Base-by-base conservation (phyloP, 2,329 filamentous ascomycete species). In the Stenocarpella maydis region DNA sequence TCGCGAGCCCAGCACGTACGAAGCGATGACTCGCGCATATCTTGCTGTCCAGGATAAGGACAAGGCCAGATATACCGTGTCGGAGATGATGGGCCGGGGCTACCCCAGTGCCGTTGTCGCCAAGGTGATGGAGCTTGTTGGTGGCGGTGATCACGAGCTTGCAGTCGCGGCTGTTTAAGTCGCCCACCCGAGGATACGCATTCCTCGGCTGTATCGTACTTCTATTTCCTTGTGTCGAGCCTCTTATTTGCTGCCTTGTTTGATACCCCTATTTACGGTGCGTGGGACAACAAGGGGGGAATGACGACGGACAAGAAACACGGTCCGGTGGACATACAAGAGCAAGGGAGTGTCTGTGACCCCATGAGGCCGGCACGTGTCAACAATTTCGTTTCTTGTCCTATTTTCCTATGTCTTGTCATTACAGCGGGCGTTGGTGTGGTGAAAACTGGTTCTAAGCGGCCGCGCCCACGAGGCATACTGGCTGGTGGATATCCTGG, bases 1-100 rank as follows among this genome's bases (percentile, higher is more conserved):
- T 82, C 91, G 96, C 69, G 96, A 99, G 83, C 96, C 96, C 4
- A 98, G 94, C 84, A 99, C 96, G 5, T 99, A 99, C 80, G 96
- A 99, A 82, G 95, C 95, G 49, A 99, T 99, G 96, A 97, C 95
- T 6, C 88, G 96, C 54, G 96, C 96, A 0, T 98, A 91, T 81
- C 88, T 99, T 67, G 90, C 94, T 14, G 91, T 92, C 4, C 93
- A 97, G 77, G 90, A 97, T 78, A 90, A 93, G 41, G 87, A 90
- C 60, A 86, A 88, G 69, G 96, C 96, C 47, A 90, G 94, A 82
- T 82, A 77, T 14, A 91, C 97, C 17, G 95, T 97, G 28, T 87
- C 91, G 67, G 96, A 99, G 85, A 98, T 98, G 88, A 85, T 98
- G 43, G 90, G 90, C 55, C 89, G 96, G 69, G 95, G 95, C 47